Base-by-base conservation (phyloP, 2,329 filamentous ascomycete genomes). In the Fusarium clavum region DNA sequence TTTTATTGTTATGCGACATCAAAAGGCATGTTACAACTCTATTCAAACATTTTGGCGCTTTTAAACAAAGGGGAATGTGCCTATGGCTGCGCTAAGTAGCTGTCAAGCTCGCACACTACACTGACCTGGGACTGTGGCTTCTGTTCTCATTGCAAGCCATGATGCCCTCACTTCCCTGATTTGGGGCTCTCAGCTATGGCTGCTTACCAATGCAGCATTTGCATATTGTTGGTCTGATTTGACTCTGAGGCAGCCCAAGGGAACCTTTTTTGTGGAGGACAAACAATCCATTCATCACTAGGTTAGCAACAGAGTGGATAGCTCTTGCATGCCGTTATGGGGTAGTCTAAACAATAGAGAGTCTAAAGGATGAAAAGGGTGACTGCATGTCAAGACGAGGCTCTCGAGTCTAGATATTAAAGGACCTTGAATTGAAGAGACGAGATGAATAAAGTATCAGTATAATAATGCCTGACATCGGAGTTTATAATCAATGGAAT, bases 181-280 rank as follows among this genome's bases (percentile, higher is more conserved):
- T 67, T 57, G 18, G 47, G 25, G 38, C 25, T 24, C 27, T 13
- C 30, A 29, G 18, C 18, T 29, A 16, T 47, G 47, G 16, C 25
- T 71, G 63, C 55, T 70, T 57, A 70, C 51, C 67, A 69, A 69
- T 55, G 45, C 51, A 56, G 45, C 27, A 48, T 45, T 16, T 56
- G 38, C 49, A 61, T 51, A 29, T 20, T 32, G 46, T 61, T 64
- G 64, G 41, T 41, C 43, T 25, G 54, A 22, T 41, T 54, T 34
- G 47, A 27, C 34, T 54, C 38, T 44, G 51, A 64, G 47, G 49
- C 24, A 53, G 52, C 43, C 45, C 27, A 61, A 24, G 24, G 30
- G 48, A 61, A 59, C 46, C 54, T 51, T 57, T 55, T 57, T 45
- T 52, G 63, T 66, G 61, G 63, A 8, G 34, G 18, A 22, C n/a